Conservation (phyloP, 1,284 basidiomycete genomes). For the Clitocybe nebularis region DNA sequence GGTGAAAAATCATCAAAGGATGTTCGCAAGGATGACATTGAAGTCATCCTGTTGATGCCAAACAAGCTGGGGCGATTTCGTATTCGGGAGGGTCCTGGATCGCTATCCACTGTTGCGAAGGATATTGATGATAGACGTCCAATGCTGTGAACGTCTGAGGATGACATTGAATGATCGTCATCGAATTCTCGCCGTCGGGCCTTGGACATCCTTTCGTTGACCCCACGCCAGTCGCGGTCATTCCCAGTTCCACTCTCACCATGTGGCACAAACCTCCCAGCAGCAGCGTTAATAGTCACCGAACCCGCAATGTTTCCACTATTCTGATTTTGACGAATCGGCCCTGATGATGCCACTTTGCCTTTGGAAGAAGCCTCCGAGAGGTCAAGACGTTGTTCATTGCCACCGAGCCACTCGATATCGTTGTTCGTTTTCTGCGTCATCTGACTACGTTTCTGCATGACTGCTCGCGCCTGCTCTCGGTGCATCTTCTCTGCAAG, state of each 20-base stretch:
- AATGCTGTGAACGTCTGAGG: conserved; percentile 75
- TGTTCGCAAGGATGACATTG: conserved; percentile 69
- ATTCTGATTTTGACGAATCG: conserved; percentile 55
- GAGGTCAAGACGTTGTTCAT: conserved; percentile 35
- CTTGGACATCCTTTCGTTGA: conserved; percentile 66
- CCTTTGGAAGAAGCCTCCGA: conserved; percentile 37
- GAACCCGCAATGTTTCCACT: conserved; percentile 30
- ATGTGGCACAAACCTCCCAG: conserved; percentile 47
- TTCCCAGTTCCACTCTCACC: conserved; percentile 28
- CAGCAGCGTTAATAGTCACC: conserved; percentile 52
- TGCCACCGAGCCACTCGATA: conserved; percentile 51
- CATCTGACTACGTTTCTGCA: conserved; percentile 85
- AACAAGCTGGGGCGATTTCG: conserved; percentile 57
- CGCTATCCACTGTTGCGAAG: conserved; percentile 76
- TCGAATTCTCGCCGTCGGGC: conserved; percentile 80
- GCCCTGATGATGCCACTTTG: conserved; percentile 51
- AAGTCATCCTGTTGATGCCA: conserved; percentile 69
- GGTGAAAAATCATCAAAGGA: conserved; percentile 70
- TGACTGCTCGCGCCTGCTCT: conserved; percentile 92
- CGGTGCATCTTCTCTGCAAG: conserved; percentile 69
- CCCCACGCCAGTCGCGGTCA: conserved; percentile 49
- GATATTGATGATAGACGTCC: conserved; percentile 70
- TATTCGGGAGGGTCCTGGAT: conserved; percentile 73
- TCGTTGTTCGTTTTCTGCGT: conserved; percentile 55
- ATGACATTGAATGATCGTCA: conserved; percentile 88